Evolutionary conservation across 192 early-diverging fungal genomes (phyloP).

Genomic region (Linderina pennispora): DNA sequence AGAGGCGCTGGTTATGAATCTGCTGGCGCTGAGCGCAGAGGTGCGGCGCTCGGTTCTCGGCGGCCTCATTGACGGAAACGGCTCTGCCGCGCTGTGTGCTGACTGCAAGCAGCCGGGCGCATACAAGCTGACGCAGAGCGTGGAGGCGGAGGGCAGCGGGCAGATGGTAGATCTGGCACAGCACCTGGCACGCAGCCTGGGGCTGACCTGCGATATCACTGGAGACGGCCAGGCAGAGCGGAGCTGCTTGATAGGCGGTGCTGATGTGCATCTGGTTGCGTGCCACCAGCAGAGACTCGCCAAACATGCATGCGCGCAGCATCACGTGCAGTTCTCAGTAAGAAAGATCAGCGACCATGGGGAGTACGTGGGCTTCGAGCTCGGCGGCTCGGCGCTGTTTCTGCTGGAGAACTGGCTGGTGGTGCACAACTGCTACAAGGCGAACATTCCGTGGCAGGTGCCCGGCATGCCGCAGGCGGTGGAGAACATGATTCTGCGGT

Average conservation of each 20-base stretch:
- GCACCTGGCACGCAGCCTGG: conserved; percentile 6
- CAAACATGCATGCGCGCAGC: not conserved
- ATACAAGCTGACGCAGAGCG: not conserved
- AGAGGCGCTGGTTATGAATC: not conserved
- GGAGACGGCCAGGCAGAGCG: too few species aligned
- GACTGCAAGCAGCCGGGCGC: conserved; percentile 1
- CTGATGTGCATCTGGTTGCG: conserved; percentile 2
- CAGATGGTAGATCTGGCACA: conserved; percentile 4
- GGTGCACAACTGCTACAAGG: conserved; percentile 77
- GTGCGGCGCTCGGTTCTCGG: conserved; percentile 6
- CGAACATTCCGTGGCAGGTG: conserved; percentile 99
- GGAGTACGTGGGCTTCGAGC: conserved; percentile 22
- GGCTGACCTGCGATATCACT: conserved; percentile 5
- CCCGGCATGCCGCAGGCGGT: conserved; percentile 96
- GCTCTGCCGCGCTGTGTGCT: not conserved
- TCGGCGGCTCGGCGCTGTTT: conserved; percentile 22
- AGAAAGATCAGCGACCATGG: conserved; percentile 6
- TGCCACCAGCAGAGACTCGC: conserved; percentile 4
- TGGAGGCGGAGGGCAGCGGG: not conserved
- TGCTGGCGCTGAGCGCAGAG: conserved; percentile 1
- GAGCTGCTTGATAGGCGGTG: too few species aligned
- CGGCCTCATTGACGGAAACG: conserved; percentile 4
- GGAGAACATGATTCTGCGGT: conserved; percentile 98
- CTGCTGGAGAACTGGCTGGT: conserved; percentile 26
- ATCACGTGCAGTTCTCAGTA: conserved; percentile 2